Percentiles rank a stretch among this genome's conserved stretches.
phyloP scores from a whole-genome alignment of 805 yeast genomes.

The Maudiozyma barnettii region DNA sequence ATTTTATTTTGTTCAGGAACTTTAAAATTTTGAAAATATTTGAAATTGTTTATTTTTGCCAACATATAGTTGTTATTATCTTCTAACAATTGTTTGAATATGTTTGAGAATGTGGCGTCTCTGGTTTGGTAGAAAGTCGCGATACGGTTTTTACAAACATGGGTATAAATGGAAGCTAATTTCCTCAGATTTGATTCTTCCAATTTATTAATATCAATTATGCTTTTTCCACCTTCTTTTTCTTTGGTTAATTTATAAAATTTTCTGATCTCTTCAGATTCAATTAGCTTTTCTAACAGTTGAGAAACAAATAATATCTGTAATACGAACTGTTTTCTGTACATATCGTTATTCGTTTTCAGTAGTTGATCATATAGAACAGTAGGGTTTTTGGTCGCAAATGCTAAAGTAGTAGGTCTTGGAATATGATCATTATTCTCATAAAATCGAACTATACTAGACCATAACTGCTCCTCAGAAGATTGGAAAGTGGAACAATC shows the following conservation, averaged over 20 bases:
- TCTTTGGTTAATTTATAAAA: slow-evolving; percentile 15
- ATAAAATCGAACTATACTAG: slow-evolving; percentile 1
- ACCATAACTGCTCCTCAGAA: slow-evolving; percentile 12
- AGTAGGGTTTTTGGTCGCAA: slow-evolving; percentile 13
- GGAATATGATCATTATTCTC: slow-evolving; percentile 3
- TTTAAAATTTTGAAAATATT: slow-evolving; percentile 14
- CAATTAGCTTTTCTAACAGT: slow-evolving; percentile 10
- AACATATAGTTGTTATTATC: slow-evolving; percentile 13
- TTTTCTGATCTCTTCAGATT: slow-evolving; percentile 11
- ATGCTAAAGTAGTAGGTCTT: slow-evolving; percentile 18
- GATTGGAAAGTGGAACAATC: slow-evolving; percentile 7
- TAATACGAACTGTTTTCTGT: slow-evolving; percentile 23
- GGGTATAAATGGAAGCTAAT: slow-evolving; percentile 9
- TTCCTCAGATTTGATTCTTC: slow-evolving; percentile 12
- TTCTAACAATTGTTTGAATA: slow-evolving; percentile 8
- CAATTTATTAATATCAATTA: slow-evolving; percentile 5
- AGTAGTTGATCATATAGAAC: slow-evolving; percentile 17
- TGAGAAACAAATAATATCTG: slow-evolving; percentile 16
- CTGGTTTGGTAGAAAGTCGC: slow-evolving; percentile 15
- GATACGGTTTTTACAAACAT: slow-evolving; percentile 13
- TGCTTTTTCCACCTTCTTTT: slow-evolving; percentile 12
- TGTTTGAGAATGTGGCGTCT: slow-evolving; percentile 15
- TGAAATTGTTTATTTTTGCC: slow-evolving; percentile 19
- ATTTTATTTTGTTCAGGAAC: neutral
- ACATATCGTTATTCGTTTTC: slow-evolving; percentile 15